phyloP scores from a whole-genome alignment of 2,329 filamentous ascomycete genomes.

The Apiospora pterosperma region DNA sequence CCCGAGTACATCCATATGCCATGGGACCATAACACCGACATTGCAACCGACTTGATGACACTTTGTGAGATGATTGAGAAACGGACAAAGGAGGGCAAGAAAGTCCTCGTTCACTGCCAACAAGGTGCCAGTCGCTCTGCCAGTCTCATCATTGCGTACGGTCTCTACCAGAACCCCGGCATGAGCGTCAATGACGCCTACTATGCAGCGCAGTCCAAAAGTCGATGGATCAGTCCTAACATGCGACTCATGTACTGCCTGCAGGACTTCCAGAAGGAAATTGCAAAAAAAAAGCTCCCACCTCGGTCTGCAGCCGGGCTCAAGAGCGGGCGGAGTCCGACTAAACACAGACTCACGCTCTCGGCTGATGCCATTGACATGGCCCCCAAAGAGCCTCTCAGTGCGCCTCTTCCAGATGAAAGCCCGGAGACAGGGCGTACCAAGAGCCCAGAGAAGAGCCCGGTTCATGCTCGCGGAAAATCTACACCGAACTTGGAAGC shows the following conservation, averaged over 20 bases:
- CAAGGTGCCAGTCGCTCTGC: conserved; percentile 83
- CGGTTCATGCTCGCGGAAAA: conserved; percentile 46
- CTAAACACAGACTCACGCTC: conserved; percentile 57
- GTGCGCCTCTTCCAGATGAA: conserved; percentile 57
- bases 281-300: conserved; percentile 47
- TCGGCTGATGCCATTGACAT: conserved; percentile 57
- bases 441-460: conserved; percentile 38
- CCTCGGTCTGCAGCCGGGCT: conserved; percentile 45
- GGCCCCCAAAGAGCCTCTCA: conserved; percentile 53
- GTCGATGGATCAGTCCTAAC: conserved; percentile 85
- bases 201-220: conserved; percentile 74
- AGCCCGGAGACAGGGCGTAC: conserved; percentile 40
- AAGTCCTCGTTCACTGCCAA: conserved; percentile 79
- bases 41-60: conserved; percentile 70
- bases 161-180: conserved; percentile 73
- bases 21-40: conserved; percentile 88
- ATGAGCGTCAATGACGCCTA: conserved; percentile 81
- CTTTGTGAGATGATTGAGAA: conserved; percentile 76
- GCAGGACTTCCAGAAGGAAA: conserved; percentile 72
- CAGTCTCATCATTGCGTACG: conserved; percentile 83
- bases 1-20: conserved; percentile 85
- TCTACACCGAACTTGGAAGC: conserved; percentile 49
- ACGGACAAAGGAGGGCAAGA: conserved; percentile 69
- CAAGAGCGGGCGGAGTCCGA: conserved; percentile 50
- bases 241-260: conserved; percentile 91